phyloP scores from a whole-genome alignment of 2,329 filamentous ascomycete genomes.

The Alternaria novae-zelandiae region DNA sequence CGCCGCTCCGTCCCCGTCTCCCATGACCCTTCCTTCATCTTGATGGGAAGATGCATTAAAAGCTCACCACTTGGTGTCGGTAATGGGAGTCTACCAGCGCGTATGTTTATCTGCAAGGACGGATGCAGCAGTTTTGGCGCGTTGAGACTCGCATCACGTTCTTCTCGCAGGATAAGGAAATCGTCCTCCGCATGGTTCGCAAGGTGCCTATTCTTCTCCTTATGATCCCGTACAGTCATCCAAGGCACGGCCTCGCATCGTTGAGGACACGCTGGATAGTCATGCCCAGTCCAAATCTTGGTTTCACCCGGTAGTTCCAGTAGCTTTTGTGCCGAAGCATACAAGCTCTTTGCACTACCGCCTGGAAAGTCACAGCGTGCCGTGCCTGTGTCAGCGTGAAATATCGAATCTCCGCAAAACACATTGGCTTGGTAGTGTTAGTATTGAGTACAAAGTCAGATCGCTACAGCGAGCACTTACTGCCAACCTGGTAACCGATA shows the following conservation, averaged over 20 bases:
- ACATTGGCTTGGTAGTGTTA: conserved; percentile 12
- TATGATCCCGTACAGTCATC: conserved; percentile 47
- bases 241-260: conserved; percentile 32
- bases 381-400: conserved; percentile 43
- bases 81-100: conserved; percentile 45
- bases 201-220: conserved; percentile 45
- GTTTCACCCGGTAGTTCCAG: conserved; percentile 34
- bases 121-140: conserved; percentile 47
- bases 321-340: conserved; percentile 33
- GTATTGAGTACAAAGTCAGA: neutral
- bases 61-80: conserved; percentile 4
- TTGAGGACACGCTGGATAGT: conserved; percentile 36
- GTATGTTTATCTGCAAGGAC: conserved; percentile 50
- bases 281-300: conserved; percentile 47
- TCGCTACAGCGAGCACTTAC: conserved; percentile 3
- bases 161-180: conserved; percentile 42
- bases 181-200: conserved; percentile 34
- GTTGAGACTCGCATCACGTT: conserved; percentile 38
- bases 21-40: neutral
- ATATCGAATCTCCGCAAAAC: conserved; percentile 46
- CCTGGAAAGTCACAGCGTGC: conserved; percentile 47
- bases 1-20: neutral
- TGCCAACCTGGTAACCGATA: conserved; percentile 63
- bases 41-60: conserved; percentile 12
- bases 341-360: conserved; percentile 38